phyloP scores from a whole-genome alignment of 768 basidiomycete genomes.

The Naganishia kalamii region DNA sequence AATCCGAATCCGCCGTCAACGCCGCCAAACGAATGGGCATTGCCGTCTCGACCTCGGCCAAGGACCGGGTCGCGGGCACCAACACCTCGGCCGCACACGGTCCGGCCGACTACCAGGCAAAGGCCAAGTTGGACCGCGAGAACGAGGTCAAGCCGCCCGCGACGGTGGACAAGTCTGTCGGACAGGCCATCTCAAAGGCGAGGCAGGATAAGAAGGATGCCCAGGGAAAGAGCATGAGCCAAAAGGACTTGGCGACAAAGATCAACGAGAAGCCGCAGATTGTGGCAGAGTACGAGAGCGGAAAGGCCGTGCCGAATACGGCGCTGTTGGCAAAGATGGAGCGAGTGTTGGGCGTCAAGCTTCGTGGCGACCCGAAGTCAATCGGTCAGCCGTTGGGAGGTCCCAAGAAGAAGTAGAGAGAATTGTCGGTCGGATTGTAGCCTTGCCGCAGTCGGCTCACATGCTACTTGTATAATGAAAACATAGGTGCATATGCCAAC shows the following conservation, averaged over 20 bases:
- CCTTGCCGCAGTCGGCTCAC: neutral
- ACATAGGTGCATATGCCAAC: neutral
- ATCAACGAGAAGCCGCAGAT: constrained; percentile 76
- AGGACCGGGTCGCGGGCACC: constrained; percentile 28
- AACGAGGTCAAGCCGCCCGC: constrained; percentile 90
- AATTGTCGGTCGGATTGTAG: neutral
- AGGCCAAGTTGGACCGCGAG: constrained; percentile 88
- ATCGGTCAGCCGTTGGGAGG: constrained; percentile 44
- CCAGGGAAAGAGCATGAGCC: constrained; percentile 56
- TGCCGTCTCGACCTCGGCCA: constrained; percentile 33
- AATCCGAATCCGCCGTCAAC: constrained; percentile 32
- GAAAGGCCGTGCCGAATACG: constrained; percentile 76
- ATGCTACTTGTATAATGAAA: constrained; percentile 11
- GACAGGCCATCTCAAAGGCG: constrained; percentile 71
- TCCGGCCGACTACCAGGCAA: constrained; percentile 81
- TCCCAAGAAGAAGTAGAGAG: constrained; percentile 42
- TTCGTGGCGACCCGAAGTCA: constrained; percentile 60
- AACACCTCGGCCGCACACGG: constrained; percentile 28
- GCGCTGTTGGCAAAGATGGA: constrained; percentile 86
- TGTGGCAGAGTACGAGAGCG: constrained; percentile 69
- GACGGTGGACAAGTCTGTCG: constrained; percentile 54
- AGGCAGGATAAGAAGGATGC: constrained; percentile 62
- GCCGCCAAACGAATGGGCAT: constrained; percentile 37
- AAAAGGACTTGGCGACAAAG: constrained; percentile 87
- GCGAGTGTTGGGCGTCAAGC: constrained; percentile 73